Conservation (phyloP, 2,329 filamentous ascomycete genomes). For the Penicillium sp. region DNA sequence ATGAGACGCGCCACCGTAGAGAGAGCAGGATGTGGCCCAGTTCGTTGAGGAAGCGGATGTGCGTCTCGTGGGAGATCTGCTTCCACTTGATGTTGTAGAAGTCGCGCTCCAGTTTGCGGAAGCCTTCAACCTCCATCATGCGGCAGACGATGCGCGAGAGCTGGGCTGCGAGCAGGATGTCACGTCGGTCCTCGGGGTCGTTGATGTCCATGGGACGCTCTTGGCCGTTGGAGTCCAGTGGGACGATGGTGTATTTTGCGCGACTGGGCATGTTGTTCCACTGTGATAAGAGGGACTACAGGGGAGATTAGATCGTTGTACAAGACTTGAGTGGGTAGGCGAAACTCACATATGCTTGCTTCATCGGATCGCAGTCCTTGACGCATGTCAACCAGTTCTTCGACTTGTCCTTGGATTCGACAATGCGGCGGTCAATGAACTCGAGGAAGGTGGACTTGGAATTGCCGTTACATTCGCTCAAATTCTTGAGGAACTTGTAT, state of each 20-base stretch:
- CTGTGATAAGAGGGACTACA: slow-evolving; percentile 39
- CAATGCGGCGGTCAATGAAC: slow-evolving; percentile 44
- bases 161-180: slow-evolving; percentile 43
- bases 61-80: slow-evolving; percentile 41
- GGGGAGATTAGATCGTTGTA: background rate
- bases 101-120: slow-evolving; percentile 42
- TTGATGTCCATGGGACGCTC: slow-evolving; percentile 41
- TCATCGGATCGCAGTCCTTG: slow-evolving; percentile 39
- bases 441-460: slow-evolving; percentile 39
- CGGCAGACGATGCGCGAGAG: slow-evolving; percentile 45
- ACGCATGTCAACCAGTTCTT: slow-evolving; percentile 44
- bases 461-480: slow-evolving; percentile 39
- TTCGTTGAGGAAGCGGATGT: slow-evolving; percentile 39
- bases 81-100: slow-evolving; percentile 47
- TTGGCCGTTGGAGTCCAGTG: slow-evolving; percentile 24
- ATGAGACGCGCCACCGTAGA: slow-evolving; percentile 44
- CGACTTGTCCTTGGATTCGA: slow-evolving; percentile 44
- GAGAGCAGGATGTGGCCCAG: slow-evolving; percentile 41
- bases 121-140: slow-evolving; percentile 46
- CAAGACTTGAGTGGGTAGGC: background rate
- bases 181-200: slow-evolving; percentile 33
- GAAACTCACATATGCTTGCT: slow-evolving; percentile 39
- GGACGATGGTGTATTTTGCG: slow-evolving; percentile 42
- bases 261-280: slow-evolving; percentile 48
- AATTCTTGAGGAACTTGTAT: slow-evolving; percentile 38